Base-by-base conservation (phyloP, 257 asterid species). In the Penstemon davidsonii region DNA sequence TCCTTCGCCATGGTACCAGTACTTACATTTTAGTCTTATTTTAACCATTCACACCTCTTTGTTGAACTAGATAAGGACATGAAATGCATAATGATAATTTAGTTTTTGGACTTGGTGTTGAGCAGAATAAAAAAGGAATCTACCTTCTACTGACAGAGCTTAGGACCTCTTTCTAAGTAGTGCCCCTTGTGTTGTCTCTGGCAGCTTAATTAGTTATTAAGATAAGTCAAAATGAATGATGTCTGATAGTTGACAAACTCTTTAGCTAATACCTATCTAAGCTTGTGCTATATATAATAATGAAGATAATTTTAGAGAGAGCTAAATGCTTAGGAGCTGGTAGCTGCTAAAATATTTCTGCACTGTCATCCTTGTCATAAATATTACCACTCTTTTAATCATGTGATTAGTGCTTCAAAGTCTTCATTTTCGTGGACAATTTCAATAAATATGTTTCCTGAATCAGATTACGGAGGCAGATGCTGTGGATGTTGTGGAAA, bases 401-500 rank as follows among this genome's bases (percentile, higher is more conserved):
- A 51, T 12, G 38, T 64, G 51, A 40, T 18, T 66, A 19, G 53
- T 68, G 67, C 61, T 50, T 37, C 67, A 52, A 50, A 53, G 55
- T 64, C 73, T 55, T 62, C 54, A 42, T 38, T 74, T 76, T 73
- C 60, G 36, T 60, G 12, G 59, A 44, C 33, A 64, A 19, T 47
- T 66, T 71, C 51, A 61, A 61, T 61, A 44, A 68, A 70, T 69
- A 66, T 60, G 25, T 80, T 74, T 54, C 37, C 42, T 80, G 80
- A 69, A 79, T 68, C 91, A 94, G 99, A 96, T 94, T 46, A 86
- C 95, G 6, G 99, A 91, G 79, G 81, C 93, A 42, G 98, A 86
- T 76, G 95, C 90, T 4, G 98, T 94, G 83, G 91, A 87, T 83
- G 83, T 87, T 78, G 85, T 94, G 51, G 96, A 91, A 80, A 74